Base-by-base conservation (phyloP, 2,329 filamentous ascomycete species). In the Boeremia exigua region DNA sequence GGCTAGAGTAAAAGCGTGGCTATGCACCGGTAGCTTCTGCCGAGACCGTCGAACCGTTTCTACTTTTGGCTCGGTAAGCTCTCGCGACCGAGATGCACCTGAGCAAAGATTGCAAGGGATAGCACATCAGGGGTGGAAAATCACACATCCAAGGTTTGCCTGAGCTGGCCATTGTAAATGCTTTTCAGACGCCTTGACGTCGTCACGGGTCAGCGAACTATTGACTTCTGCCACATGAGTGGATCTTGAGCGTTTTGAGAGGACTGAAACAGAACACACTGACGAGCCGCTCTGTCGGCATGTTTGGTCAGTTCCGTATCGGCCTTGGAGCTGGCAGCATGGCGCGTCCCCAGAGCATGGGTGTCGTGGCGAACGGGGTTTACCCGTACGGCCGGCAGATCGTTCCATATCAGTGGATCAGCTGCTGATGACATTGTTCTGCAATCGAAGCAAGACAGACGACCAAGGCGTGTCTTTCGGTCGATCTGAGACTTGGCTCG, bases 401-500 rank as follows among this genome's bases (percentile, higher is more conserved):
- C 57, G 58, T 58, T 61, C 58, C 51, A 56, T 51, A 30, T 56
- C 53, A 48, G 48, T 51, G 47, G 48, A 48, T 25, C 40, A 40
- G 17, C 17, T 54, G 19, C 56, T 48, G 38, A 49, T 45, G 45
- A 42, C 54, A 44, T 38, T 37, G 17, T 34, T 15, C 12, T 50
- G 29, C 19, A 49, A 57, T 46, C 54, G 60, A 50, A 48, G 43
- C 48, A 56, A 59, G 61, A 51, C 56, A 54, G 49, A 56, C 54
- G 58, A 38, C 34, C 40, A 53, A 34, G 40, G 52, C 44, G 49
- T 66, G 55, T 51, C 61, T 63, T 64, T 66, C 68, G 72, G 70
- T 67, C 73, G 70, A 75, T 74, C 69, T 71, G 62, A 72, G 66
- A 66, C 69, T 69, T 73, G 63, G 68, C 67, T 54, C 54, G 54